Percentiles rank a stretch among this genome's conserved stretches.
phyloP scores from a whole-genome alignment of 1,284 basidiomycete genomes.

The Puccinia horiana region DNA sequence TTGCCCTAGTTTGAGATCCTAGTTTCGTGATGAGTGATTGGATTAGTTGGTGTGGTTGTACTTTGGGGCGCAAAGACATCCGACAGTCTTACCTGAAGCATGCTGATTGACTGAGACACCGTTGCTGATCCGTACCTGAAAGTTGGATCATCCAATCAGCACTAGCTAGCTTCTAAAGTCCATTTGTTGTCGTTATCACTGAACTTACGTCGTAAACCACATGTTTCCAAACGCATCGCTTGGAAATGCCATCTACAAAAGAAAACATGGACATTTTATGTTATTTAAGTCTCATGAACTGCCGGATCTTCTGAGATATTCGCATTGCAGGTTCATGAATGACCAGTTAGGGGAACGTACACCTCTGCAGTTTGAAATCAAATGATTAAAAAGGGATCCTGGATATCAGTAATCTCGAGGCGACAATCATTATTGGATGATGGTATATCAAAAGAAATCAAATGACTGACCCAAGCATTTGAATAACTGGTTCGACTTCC shows the following conservation, averaged over 20 bases:
- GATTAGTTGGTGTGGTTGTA: background rate
- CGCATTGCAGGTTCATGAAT: background rate
- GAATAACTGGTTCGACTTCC: slow-evolving; percentile 44
- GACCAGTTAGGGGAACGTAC: background rate
- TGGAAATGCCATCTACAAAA: slow-evolving; percentile 32
- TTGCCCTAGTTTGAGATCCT: slow-evolving; percentile 48
- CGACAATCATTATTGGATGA: background rate
- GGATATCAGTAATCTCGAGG: background rate
- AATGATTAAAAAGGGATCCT: background rate
- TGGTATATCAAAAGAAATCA: background rate
- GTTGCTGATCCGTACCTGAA: slow-evolving; percentile 41
- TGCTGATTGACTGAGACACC: slow-evolving; percentile 36
- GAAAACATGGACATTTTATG: background rate
- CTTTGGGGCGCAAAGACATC: background rate
- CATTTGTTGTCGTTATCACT: background rate
- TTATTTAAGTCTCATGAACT: slow-evolving; percentile 18
- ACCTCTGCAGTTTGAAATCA: background rate
- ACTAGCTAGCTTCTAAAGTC: background rate
- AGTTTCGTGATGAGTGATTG: background rate
- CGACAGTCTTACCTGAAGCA: slow-evolving; percentile 12
- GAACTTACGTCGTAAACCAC: slow-evolving; percentile 44
- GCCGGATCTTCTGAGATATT: background rate
- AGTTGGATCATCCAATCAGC: background rate
- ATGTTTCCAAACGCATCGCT: slow-evolving; percentile 45
- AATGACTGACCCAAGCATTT: slow-evolving; percentile 48